phyloP scores from a whole-genome alignment of 2,329 filamentous ascomycete species.

The Trichoderma sp. region DNA sequence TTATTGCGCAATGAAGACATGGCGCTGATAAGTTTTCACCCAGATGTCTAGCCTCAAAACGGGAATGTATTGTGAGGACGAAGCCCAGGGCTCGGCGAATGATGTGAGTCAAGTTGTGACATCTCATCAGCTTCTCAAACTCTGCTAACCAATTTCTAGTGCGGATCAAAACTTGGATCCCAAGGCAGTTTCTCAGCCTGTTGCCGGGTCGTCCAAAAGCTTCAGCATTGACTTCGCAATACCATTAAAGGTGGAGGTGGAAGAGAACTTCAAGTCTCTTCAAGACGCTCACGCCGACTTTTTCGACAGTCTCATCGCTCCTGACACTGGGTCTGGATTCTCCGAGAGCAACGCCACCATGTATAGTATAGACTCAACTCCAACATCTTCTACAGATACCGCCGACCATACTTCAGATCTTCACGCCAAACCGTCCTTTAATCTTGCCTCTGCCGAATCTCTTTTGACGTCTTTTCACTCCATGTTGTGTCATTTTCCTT shows the following conservation, averaged over 20 bases:
- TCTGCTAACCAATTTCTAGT: background rate
- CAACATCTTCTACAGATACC: conserved; percentile 29
- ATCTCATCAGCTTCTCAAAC: background rate
- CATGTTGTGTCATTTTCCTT: conserved; percentile 46
- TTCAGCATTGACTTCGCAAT: conserved; percentile 54
- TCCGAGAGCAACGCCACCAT: conserved; percentile 21
- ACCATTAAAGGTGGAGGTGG: conserved; percentile 35
- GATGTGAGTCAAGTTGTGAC: conserved; percentile 30
- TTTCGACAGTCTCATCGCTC: conserved; percentile 41
- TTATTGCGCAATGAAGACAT: background rate
- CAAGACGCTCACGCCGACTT: conserved; percentile 42
- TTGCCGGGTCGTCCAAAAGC: conserved; percentile 44
- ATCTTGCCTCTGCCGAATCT: conserved; percentile 50
- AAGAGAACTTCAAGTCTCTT: conserved; percentile 42
- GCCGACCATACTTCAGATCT: conserved; percentile 38
- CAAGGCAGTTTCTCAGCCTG: conserved; percentile 23
- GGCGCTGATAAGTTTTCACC: background rate
- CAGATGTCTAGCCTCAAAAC: conserved; percentile 52
- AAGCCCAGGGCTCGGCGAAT: conserved; percentile 47
- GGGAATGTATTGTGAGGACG: conserved; percentile 52
- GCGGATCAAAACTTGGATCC: conserved; percentile 16
- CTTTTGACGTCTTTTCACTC: conserved; percentile 43
- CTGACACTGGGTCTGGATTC: conserved; percentile 26
- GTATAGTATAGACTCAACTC: conserved; percentile 26
- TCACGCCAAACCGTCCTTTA: conserved; percentile 51